These are phyloP conservation scores for Trapa incisa DNA, from an alignment of 345 rosid species.

Conservation along the genomic window DNA sequence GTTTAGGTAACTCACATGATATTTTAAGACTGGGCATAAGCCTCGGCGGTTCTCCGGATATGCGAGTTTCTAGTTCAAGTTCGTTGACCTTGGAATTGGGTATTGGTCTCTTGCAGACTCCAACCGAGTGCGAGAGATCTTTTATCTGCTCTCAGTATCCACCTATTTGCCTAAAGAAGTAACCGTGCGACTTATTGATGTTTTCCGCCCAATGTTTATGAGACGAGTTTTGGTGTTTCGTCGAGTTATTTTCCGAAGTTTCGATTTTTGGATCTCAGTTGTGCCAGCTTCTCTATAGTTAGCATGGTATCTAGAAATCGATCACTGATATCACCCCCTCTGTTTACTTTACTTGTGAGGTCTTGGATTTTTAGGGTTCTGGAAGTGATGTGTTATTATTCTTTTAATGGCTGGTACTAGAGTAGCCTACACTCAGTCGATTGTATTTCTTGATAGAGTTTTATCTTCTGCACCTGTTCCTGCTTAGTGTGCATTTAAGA, in stretches of 20 bases:
- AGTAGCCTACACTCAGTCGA: background rate
- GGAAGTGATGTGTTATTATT: too few species aligned
- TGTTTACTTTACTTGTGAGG: background rate
- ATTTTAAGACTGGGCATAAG: background rate
- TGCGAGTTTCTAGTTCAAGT: background rate
- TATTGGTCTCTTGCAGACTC: too few species aligned
- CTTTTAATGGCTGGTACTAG: too few species aligned
- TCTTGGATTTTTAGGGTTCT: background rate
- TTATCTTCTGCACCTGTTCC: background rate
- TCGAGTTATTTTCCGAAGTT: background rate
- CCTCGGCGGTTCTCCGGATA: background rate
- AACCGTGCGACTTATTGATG: background rate
- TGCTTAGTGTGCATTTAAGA: background rate
- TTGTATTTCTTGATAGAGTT: background rate
- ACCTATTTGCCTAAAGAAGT: too few species aligned
- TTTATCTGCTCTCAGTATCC: background rate
- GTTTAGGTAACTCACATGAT: background rate
- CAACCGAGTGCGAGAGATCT: background rate
- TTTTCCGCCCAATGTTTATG: slow-evolving; percentile 3
- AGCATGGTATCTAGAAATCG: background rate
- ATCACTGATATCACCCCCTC: background rate
- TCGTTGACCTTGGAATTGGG: background rate
- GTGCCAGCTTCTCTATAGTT: background rate
- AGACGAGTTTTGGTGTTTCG: background rate
- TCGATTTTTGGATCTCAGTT: background rate